Conservation (phyloP, 225 moss, liverwort and hornwort genomes). For the Sphagnum contortum region DNA sequence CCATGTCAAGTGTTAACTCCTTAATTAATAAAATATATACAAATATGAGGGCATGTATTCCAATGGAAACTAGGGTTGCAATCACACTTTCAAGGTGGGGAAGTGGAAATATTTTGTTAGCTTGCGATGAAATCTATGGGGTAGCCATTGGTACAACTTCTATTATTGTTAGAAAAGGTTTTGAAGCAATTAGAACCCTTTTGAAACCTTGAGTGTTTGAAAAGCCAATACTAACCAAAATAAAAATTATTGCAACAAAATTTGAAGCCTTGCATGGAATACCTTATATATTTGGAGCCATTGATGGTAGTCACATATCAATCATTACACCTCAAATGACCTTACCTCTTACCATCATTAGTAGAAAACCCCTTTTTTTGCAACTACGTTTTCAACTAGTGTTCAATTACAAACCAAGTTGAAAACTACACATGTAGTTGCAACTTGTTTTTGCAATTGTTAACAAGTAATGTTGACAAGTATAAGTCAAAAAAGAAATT, state of each 20-base stretch:
- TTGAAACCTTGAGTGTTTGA: neutral
- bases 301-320: conserved; percentile 3
- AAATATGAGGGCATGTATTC: neutral
- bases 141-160: neutral
- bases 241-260: neutral
- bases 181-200: neutral
- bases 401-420: no score
- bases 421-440: no score
- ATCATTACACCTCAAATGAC: neutral
- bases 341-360: neutral
- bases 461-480: no score
- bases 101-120: neutral
- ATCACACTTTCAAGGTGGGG: neutral
- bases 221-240: neutral
- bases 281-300: conserved; percentile 4
- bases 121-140: neutral
- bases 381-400: no score
- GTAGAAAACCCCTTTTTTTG: no score
- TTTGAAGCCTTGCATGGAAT: conserved; percentile 1
- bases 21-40: neutral
- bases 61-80: neutral
- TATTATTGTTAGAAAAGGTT: neutral
- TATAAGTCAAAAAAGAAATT: no score
- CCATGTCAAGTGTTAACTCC: neutral
- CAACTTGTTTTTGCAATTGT: no score